Conservation (phyloP, 1,139 yeast species). For the Scheffersomyces parashehatae region DNA sequence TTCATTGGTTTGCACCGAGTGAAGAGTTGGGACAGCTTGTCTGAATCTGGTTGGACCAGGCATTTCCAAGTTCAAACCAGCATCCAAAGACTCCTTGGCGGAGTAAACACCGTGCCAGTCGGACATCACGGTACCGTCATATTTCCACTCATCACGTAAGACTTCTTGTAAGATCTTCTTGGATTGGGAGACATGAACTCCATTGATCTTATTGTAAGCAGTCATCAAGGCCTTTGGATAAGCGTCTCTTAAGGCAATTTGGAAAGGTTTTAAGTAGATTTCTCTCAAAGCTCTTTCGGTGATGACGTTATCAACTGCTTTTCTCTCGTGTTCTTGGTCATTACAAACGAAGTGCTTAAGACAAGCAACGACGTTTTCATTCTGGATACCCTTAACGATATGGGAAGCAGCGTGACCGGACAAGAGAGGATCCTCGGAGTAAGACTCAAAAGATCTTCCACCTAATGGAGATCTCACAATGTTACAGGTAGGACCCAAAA, state of each 20-base stretch:
- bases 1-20: slow-evolving; percentile 35
- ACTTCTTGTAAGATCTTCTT: slow-evolving; percentile 42
- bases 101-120: slow-evolving; percentile 68
- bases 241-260: slow-evolving; percentile 52
- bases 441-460: slow-evolving; percentile 66
- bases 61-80: slow-evolving; percentile 65
- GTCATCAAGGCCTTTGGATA: slow-evolving; percentile 59
- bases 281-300: slow-evolving; percentile 64
- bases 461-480: slow-evolving; percentile 62
- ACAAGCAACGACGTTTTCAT: slow-evolving; percentile 53
- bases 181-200: slow-evolving; percentile 54
- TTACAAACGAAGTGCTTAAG: slow-evolving; percentile 63
- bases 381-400: slow-evolving; percentile 56
- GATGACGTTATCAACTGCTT: slow-evolving; percentile 46
- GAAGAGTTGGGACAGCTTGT: slow-evolving; percentile 35
- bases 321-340: slow-evolving; percentile 59
- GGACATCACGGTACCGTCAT: slow-evolving; percentile 57
- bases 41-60: slow-evolving; percentile 60
- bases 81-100: slow-evolving; percentile 45
- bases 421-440: slow-evolving; percentile 61
- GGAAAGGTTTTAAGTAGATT: slow-evolving; percentile 61
- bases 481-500: slow-evolving; percentile 57
- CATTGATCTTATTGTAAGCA: slow-evolving; percentile 60
- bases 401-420: slow-evolving; percentile 54
- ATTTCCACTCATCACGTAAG: slow-evolving; percentile 56